phyloP scores from a whole-genome alignment of 2,329 filamentous ascomycete genomes.

The Leptographium procerum region DNA sequence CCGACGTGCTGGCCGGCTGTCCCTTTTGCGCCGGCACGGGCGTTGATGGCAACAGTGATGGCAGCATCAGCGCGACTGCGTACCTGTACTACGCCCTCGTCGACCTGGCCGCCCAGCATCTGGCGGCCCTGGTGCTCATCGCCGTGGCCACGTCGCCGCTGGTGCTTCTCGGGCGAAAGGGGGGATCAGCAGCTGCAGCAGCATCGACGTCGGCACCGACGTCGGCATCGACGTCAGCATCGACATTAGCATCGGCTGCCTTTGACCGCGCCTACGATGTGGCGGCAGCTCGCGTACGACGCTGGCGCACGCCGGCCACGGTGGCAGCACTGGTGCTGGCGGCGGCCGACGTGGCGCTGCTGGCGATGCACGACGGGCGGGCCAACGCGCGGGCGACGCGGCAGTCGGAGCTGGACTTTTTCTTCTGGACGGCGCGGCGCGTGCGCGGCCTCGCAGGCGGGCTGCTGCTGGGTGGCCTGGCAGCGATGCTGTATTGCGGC shows the following conservation, averaged over 20 bases:
- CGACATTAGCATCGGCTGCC: background rate
- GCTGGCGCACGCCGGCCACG: constrained; percentile 61
- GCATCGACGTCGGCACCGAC: too few relatives aligned
- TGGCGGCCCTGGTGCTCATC: constrained; percentile 62
- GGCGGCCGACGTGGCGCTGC: constrained; percentile 52
- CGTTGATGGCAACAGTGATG: constrained; percentile 16
- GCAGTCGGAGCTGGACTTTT: constrained; percentile 53
- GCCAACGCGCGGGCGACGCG: constrained; percentile 51
- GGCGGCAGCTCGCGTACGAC: constrained; percentile 3
- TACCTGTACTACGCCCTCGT: constrained; percentile 79
- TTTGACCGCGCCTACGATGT: constrained; percentile 6
- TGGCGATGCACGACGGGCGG: constrained; percentile 54
- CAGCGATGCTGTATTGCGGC: constrained; percentile 59
- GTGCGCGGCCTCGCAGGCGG: constrained; percentile 55
- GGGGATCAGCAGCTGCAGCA: background rate
- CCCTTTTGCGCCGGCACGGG: constrained; percentile 54
- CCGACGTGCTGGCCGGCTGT: constrained; percentile 60
- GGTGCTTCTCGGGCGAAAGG: constrained; percentile 52
- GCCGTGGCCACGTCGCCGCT: constrained; percentile 59
- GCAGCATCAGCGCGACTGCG: constrained; percentile 45
- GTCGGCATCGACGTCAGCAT: too few relatives aligned
- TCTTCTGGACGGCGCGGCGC: constrained; percentile 58
- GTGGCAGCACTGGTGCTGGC: constrained; percentile 48
- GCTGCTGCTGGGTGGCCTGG: constrained; percentile 51
- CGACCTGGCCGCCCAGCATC: constrained; percentile 61